phyloP scores from a whole-genome alignment of 192 early-diverging fungal species.

The Coemansia sp. region DNA sequence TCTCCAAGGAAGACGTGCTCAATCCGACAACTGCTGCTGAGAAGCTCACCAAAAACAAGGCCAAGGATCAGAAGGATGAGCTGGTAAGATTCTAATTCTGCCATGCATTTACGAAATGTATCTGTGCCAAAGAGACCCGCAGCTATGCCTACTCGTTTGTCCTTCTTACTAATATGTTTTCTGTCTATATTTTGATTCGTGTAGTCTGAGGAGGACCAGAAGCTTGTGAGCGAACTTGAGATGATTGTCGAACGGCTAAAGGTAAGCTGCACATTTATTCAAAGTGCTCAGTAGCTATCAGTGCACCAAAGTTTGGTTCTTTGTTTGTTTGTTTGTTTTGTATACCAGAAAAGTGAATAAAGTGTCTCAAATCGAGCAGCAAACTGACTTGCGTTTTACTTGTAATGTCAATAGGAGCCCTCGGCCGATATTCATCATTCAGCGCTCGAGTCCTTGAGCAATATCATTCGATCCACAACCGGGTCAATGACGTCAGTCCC shows the following conservation, averaged over 20 bases:
- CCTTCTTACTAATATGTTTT: not conserved
- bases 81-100: conserved; percentile 35
- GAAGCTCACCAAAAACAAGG: conserved; percentile 53
- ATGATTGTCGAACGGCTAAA: conserved; percentile 92
- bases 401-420: conserved; percentile 52
- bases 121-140: too few relatives aligned
- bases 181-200: not conserved
- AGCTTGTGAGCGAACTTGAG: conserved; percentile 90
- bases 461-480: conserved; percentile 88
- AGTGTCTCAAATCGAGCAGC: not conserved
- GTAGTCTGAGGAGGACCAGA: conserved; percentile 96
- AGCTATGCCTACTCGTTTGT: too few relatives aligned
- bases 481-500: conserved; percentile 99
- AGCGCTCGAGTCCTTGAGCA: conserved; percentile 84
- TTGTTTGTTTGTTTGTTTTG: not conserved
- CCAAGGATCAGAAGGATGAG: conserved; percentile 56
- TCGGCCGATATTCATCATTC: conserved; percentile 77
- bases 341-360: not conserved
- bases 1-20: conserved; percentile 35
- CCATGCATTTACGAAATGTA: not conserved
- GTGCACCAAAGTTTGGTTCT: too few relatives aligned
- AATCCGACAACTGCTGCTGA: conserved; percentile 52
- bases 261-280: conserved; percentile 42
- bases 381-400: not conserved
- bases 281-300: not conserved